These are phyloP conservation scores for Tetraselmis chui DNA, from an alignment of 139 green algal genomes.

Conservation along the genomic window DNA sequence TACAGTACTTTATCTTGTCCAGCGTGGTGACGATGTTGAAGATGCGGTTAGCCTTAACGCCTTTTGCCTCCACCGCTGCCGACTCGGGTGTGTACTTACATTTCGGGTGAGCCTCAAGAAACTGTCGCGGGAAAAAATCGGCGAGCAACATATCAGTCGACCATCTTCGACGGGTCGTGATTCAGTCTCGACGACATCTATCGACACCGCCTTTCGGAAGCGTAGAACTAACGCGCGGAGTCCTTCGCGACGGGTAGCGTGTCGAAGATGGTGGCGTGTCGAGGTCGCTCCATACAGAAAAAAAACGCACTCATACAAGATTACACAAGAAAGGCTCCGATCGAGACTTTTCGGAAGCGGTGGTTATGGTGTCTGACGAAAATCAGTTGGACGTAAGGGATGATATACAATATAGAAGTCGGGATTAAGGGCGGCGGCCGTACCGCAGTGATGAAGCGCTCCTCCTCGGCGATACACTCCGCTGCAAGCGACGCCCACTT, in stretches of 20 bases:
- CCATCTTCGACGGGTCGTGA: conserved; percentile 2
- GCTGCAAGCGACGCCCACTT: conserved; percentile 75
- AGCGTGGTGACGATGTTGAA: conserved; percentile 83
- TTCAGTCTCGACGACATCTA: conserved; percentile 16
- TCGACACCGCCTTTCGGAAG: conserved; percentile 10
- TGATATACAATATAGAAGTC: background rate
- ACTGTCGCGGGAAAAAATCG: background rate
- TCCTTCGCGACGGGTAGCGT: no score
- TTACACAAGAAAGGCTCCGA: no score
- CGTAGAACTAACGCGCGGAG: conserved; percentile 6
- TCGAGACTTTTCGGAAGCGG: no score
- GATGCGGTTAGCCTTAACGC: conserved; percentile 60
- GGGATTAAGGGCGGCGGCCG: background rate
- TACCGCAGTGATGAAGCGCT: conserved; percentile 42
- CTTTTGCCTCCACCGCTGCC: conserved; percentile 14
- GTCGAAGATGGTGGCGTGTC: no score
- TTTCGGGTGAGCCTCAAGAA: background rate
- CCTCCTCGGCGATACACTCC: conserved; percentile 67
- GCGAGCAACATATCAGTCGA: background rate
- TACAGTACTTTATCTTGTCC: conserved; percentile 76
- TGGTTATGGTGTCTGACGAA: no score
- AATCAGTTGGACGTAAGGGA: background rate
- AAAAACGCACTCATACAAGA: no score
- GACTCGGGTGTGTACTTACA: conserved; percentile 6
- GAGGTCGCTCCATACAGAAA: no score